phyloP scores from a whole-genome alignment of 768 basidiomycete species.

The Collybia sp. region DNA sequence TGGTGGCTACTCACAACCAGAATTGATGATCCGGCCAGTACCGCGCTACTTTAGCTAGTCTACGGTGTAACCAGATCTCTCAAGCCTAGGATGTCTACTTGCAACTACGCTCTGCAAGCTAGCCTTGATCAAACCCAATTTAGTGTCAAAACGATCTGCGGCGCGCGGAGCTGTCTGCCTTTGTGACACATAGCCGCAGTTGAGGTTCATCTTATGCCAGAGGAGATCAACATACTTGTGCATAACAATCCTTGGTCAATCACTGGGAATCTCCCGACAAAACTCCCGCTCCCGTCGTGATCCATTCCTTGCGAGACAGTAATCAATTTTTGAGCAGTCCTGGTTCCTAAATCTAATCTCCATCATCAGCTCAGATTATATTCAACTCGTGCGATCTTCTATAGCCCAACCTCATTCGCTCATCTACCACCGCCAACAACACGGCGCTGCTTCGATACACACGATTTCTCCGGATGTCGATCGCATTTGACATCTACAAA shows the following conservation, averaged over 20 bases:
- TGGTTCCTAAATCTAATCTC: not conserved
- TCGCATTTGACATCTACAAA: slow-evolving; percentile 8
- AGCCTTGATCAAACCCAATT: slow-evolving; percentile 2
- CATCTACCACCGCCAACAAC: not conserved
- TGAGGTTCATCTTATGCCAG: too few relatives aligned
- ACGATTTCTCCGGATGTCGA: slow-evolving; percentile 20
- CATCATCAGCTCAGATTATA: slow-evolving; percentile 6
- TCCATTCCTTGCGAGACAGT: slow-evolving; percentile 10
- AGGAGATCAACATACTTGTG: too few relatives aligned
- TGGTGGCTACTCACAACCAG: too few relatives aligned
- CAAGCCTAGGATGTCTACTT: too few relatives aligned
- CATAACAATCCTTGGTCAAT: slow-evolving; percentile 5
- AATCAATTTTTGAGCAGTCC: not conserved
- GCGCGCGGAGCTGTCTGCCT: slow-evolving; percentile 7
- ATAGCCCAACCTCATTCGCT: too few relatives aligned
- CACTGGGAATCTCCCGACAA: slow-evolving; percentile 1
- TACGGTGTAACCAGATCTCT: too few relatives aligned
- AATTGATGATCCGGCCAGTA: too few relatives aligned
- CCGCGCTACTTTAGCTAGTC: too few relatives aligned
- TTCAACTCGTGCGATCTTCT: too few relatives aligned
- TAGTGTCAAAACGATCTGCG: slow-evolving; percentile 19
- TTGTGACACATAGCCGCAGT: slow-evolving; percentile 12
- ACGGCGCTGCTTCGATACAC: slow-evolving; percentile 16
- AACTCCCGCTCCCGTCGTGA: slow-evolving; percentile 20
- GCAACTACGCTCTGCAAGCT: too few relatives aligned